A percentile compares a stretch with the other conserved stretches of the same genome.
Evolutionary conservation across 352 stramenopile species (phyloP).

Genomic region (Globisporangium ultimum): DNA sequence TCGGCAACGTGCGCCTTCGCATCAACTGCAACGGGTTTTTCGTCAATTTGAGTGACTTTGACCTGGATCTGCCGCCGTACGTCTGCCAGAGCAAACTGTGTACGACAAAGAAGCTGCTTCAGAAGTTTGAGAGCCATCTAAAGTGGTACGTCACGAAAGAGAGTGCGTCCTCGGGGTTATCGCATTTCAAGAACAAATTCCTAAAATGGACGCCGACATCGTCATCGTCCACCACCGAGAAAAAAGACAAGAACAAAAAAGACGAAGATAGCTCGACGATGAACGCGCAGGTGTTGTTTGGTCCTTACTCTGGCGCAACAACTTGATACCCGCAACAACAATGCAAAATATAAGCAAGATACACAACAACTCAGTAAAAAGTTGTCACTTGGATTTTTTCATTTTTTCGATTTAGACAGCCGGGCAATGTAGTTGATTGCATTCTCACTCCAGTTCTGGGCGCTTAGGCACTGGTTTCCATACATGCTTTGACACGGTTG

Average conservation of each 20-base stretch:
- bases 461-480: constrained; percentile 30
- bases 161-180: constrained; percentile 75
- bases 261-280: constrained; percentile 49
- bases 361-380: too few relatives aligned
- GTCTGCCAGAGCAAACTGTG: constrained; percentile 81
- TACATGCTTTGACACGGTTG: constrained; percentile 58
- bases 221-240: constrained; percentile 31
- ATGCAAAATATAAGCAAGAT: not conserved
- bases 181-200: constrained; percentile 85
- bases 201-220: constrained; percentile 68
- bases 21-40: constrained; percentile 88
- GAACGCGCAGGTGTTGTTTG: constrained; percentile 76
- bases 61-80: constrained; percentile 72
- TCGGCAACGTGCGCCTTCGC: constrained; percentile 71
- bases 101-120: constrained; percentile 76
- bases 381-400: not conserved
- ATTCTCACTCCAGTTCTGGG: not conserved
- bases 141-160: constrained; percentile 84
- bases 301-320: constrained; percentile 56
- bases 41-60: constrained; percentile 80
- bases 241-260: constrained; percentile 67
- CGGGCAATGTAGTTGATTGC: too few relatives aligned
- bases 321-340: constrained; percentile 14
- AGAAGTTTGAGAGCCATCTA: constrained; percentile 81
- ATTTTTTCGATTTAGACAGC: too few relatives aligned